Base-by-base conservation (phyloP, 2,329 filamentous ascomycete species). In the Bipolaris cookei region DNA sequence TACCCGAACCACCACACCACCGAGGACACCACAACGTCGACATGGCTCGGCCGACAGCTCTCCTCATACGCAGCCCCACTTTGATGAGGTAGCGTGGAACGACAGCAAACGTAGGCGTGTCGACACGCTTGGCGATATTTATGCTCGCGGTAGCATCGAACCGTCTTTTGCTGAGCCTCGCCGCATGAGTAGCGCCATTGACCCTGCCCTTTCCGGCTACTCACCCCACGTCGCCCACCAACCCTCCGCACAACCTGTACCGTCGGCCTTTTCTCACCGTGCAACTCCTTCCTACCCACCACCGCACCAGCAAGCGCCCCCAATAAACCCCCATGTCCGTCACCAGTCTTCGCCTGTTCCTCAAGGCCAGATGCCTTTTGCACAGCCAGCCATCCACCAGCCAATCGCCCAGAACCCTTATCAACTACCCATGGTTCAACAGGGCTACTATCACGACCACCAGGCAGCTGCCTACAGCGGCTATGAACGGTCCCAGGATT, bases 1-100 rank as follows among this genome's bases (percentile, higher is more conserved):
- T 28, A 66, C 68, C 34, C 65, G 63, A n/a, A 71, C 71, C 49
- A 67, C 67, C 6, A 74, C 73, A 25, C 73, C 73, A 14, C 73
- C 73, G 18, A 63, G 62, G n/a, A 75, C 73, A 38, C 73, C 73
- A 8, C 66, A 68, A 14, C 66, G 68, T 32, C 66, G 63, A 18
- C 63, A 70, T 46, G 64, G 52, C 10, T 73, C 70, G 14, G 59
- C 58, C 14, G 66, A 68, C n/a, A 68, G 63, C 52, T 75, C 72
- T 14, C 72, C 72, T 1, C 59, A 61, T 34, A 56, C 57, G n/a
- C 45, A 58, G 16, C 65, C 68, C 11, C 65, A 67, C 2, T 75
- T 73, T 48, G 71, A 72, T 7, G 71, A 75, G 5, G 58, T 71
- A 20, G 44, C 66, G 6, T 74, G 71, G 71, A 43, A 43, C 35